Evolutionary conservation across 73 alveolate species (phyloP), one percentile per base, ranked within the genome.

Genomic region (Paramecium sonneborni): DNA sequence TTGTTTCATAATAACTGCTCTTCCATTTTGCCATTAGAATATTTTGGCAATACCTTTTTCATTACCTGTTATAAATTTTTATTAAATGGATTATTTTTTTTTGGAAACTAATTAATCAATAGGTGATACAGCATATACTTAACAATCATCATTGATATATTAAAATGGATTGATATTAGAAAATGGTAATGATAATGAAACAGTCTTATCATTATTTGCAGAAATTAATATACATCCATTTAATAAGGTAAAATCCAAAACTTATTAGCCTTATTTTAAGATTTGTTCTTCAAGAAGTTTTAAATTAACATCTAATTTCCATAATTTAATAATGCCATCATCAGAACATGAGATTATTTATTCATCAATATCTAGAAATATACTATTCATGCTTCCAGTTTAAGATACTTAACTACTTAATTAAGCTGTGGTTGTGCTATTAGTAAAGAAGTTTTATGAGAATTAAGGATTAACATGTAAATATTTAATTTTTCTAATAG

Each of bases 301-400:
- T 39, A 79, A 44, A 46, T 44, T 79, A n/a, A 23, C 41, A 24
- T 79, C 90, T 43, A 79, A 30, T 79, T 79, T 79, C 90, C 90
- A 79, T 46, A 79, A 79, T 79, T 79, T 79, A 41, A 79, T 79
- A 7, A 44, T 23, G 15, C 90, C 90, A 44, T 79, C 90, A 43
- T 79, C 90, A 14, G 90, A 79, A 43, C 90, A 79, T 8, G 62
- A 30, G n/a, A 79, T 11, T 18, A 79, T 23, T 44, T 79, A 41
- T 46, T 79, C 90, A 79, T 79, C 90, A 18, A 79, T 79, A 79
- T 79, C 90, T 11, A 79, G 18, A 79, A 79, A 79, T 43, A 79
- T 79, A 11, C 76, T 43, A 6, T 39, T 24, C 74, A 30, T 30
- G 43, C 62, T 30, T 38, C 90, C 90, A 24, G 90, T 79, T 46